Base-by-base conservation (phyloP, 2,329 filamentous ascomycete species). In the Botrytis medusae region DNA sequence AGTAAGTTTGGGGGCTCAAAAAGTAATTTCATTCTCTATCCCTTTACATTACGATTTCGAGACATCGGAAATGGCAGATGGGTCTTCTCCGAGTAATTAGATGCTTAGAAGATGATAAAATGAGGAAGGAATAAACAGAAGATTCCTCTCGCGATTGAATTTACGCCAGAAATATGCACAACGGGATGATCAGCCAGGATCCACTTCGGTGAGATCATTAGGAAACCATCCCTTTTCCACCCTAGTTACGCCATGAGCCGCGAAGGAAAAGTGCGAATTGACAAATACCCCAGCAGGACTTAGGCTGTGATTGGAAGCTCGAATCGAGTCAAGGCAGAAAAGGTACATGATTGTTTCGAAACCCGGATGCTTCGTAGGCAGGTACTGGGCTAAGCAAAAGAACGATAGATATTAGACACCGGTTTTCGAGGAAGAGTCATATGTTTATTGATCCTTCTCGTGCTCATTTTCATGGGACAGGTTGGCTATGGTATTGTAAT, bases 371-470 rank as follows among this genome's bases (percentile, higher is more conserved):
- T 44, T 25, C 10, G 37, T 37, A 69, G 54, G 40, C 54, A 69
- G 46, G 40, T 10, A 71, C 7, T 29, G n/a, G 51, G 51, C 51
- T 57, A 29, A 57, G 51, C n/a, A 57, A n/a, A 57, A 57, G 51
- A 57, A 57, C 16, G 46, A 37, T 14, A 60, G 34, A 44, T 14
- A 48, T 44, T 63, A 64, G 37, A 62, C 57, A 44, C 9, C 34
- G 32, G 69, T 37, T 54, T 54, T 59, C 22, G 25, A 22, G 46
- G 7, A 72, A 60, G 70, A 72, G 70, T 72, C 70, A 72, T 72
- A 67, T 51, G 61, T 72, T 72, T 72, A 72, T 44, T 72, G 70
- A 72, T 72, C 70, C 70, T 72, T 59, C 70, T 60, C 68, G 62
- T 72, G 62, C 68, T 60, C 48, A 46, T 29, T 34, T 48, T 51